These are phyloP conservation scores for Cryptococcus hybrid DNA, from an alignment of 1,284 basidiomycete species.

Conservation along the genomic window DNA sequence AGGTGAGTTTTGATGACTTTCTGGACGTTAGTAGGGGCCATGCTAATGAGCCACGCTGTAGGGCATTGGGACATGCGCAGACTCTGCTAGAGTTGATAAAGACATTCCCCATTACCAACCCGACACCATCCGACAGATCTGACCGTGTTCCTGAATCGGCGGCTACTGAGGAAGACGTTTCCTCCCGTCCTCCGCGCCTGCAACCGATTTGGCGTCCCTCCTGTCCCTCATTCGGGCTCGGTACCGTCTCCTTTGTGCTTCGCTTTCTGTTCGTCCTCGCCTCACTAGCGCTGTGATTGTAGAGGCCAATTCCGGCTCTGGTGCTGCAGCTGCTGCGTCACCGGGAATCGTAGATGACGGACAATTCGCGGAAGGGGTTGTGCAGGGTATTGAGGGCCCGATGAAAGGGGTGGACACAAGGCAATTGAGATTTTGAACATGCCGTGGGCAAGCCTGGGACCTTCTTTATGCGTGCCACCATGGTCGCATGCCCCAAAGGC, in stretches of 20 bases:
- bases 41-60: conserved; percentile 4
- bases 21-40: neutral
- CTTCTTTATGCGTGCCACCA: no score
- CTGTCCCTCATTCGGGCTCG: conserved; percentile 82
- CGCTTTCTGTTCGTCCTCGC: conserved; percentile 68
- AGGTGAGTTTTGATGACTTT: conserved; percentile 20
- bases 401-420: conserved; percentile 49
- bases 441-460: neutral
- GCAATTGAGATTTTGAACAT: conserved; percentile 37
- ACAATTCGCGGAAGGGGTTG: conserved; percentile 13
- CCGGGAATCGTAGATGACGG: neutral
- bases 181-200: neutral
- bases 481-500: no score
- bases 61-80: conserved; percentile 63
- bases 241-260: conserved; percentile 81
- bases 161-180: neutral
- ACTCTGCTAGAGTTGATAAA: conserved; percentile 68
- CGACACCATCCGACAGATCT: conserved; percentile 31
- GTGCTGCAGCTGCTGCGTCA: conserved; percentile 23
- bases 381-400: conserved; percentile 44
- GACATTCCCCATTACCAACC: conserved; percentile 74
- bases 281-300: conserved; percentile 34
- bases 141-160: neutral
- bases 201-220: conserved; percentile 62
- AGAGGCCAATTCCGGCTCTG: conserved; percentile 8